Evolutionary conservation across 1,139 yeast species (phyloP).

Genomic region (Candida tetrigidarum): DNA sequence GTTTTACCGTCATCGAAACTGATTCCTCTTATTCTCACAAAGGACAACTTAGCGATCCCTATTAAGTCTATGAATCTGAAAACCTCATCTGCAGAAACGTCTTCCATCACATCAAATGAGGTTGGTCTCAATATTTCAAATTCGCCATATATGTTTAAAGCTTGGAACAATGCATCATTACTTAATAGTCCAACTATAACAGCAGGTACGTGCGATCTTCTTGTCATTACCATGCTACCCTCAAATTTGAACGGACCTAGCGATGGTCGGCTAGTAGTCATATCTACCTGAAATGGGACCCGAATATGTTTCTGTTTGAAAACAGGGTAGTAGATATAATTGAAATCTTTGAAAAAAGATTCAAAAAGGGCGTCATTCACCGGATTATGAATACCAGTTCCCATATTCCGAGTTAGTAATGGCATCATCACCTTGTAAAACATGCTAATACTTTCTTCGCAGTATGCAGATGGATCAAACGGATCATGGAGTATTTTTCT

Average conservation of each 20-base stretch:
- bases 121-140: not conserved
- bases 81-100: not conserved
- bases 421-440: not conserved
- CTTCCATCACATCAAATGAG: slow-evolving; percentile 2
- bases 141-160: slow-evolving; percentile 1
- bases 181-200: not conserved
- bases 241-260: not conserved
- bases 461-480: no score
- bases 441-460: no score
- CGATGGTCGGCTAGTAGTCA: no score
- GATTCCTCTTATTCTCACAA: not conserved
- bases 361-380: no score
- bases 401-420: not conserved
- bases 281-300: no score
- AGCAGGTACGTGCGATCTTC: slow-evolving; percentile 5
- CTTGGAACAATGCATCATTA: not conserved
- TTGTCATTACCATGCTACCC: slow-evolving; percentile 10
- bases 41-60: slow-evolving; percentile 3
- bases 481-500: no score
- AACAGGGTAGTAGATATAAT: not conserved
- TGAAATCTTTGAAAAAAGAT: not conserved
- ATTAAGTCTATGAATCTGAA: slow-evolving; percentile 4
- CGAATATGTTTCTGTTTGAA: not conserved
- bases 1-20: not conserved
- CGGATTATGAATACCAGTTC: not conserved